Evolutionary conservation across 2,329 filamentous ascomycete genomes (phyloP).

Genomic region (Aureobasidium sp.): DNA sequence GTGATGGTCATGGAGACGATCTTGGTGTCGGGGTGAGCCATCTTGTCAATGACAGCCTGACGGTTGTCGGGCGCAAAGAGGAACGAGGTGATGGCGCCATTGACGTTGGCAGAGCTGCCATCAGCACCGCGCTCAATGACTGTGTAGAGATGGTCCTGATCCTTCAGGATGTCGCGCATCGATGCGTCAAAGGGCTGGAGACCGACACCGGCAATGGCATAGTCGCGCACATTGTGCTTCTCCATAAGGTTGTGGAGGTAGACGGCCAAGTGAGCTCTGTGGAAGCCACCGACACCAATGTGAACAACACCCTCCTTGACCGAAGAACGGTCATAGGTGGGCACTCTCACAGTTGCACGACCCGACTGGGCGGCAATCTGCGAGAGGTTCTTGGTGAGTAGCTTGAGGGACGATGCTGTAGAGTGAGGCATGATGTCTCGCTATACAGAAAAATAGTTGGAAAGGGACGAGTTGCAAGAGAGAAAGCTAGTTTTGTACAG

Average conservation of each 20-base stretch:
- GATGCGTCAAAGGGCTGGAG: constrained; percentile 55
- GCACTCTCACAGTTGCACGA: constrained; percentile 36
- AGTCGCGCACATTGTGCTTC: constrained; percentile 51
- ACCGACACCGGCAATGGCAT: constrained; percentile 59
- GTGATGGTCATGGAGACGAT: constrained; percentile 64
- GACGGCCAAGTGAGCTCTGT: constrained; percentile 60
- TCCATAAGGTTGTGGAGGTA: constrained; percentile 57
- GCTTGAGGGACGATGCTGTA: constrained; percentile 42
- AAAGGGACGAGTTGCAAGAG: background rate
- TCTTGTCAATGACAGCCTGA: constrained; percentile 60
- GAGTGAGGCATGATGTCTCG: constrained; percentile 25
- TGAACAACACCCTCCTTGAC: constrained; percentile 63
- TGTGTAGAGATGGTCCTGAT: constrained; percentile 61
- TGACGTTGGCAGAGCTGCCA: constrained; percentile 53
- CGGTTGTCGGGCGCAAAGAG: constrained; percentile 59
- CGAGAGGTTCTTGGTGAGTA: constrained; percentile 44
- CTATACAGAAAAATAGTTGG: constrained; percentile 30
- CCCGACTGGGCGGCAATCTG: constrained; percentile 36
- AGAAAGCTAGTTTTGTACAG: constrained; percentile 11
- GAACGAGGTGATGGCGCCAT: constrained; percentile 61
- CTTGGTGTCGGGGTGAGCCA: constrained; percentile 60
- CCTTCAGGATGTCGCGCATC: constrained; percentile 57
- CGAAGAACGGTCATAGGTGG: constrained; percentile 48
- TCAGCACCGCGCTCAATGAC: constrained; percentile 60
- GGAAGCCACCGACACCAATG: constrained; percentile 61